Conservation (phyloP, 192 early-diverging fungal genomes). For the Coemansia sp. region DNA sequence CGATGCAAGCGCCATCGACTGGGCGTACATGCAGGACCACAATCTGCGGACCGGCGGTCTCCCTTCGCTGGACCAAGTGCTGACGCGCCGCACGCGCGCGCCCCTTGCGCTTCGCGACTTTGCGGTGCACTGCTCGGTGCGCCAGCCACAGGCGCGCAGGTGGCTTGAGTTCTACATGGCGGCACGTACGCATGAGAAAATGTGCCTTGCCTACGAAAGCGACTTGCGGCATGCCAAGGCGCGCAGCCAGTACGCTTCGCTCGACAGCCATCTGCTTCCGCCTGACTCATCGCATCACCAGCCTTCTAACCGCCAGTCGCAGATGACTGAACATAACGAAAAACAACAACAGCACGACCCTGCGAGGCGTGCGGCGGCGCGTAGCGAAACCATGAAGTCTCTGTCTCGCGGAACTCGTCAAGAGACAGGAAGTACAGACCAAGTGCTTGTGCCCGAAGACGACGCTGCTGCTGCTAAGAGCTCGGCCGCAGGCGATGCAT, state of each 20-base stretch:
- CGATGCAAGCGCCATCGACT: conserved; percentile 28
- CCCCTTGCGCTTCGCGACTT: conserved; percentile 54
- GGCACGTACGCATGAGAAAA: conserved; percentile 51
- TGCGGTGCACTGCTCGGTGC: conserved; percentile 53
- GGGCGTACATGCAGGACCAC: conserved; percentile 57
- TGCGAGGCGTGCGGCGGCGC: conserved; percentile 27
- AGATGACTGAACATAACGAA: conserved; percentile 10
- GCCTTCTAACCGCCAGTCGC: neutral
- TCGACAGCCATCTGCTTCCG: conserved; percentile 18
- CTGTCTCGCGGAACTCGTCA: conserved; percentile 25
- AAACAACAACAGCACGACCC: conserved; percentile 13
- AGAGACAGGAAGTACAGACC: conserved; percentile 4
- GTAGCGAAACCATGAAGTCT: conserved; percentile 40
- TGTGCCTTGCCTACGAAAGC: conserved; percentile 54
- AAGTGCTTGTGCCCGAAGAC: conserved; percentile 9
- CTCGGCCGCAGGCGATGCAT: conserved; percentile 10
- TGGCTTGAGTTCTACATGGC: conserved; percentile 59
- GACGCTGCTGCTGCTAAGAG: conserved; percentile 7
- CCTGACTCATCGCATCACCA: conserved; percentile 7
- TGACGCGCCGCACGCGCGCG: conserved; percentile 46
- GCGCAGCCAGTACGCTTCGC: conserved; percentile 46
- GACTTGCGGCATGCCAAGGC: conserved; percentile 54
- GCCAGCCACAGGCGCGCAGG: conserved; percentile 54
- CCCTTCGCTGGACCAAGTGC: conserved; percentile 55
- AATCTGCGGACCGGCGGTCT: conserved; percentile 53